Evolutionary conservation across 1,284 basidiomycete genomes (phyloP), one percentile per base, ranked within the genome.

Genomic region (Schizophyllum amplum): DNA sequence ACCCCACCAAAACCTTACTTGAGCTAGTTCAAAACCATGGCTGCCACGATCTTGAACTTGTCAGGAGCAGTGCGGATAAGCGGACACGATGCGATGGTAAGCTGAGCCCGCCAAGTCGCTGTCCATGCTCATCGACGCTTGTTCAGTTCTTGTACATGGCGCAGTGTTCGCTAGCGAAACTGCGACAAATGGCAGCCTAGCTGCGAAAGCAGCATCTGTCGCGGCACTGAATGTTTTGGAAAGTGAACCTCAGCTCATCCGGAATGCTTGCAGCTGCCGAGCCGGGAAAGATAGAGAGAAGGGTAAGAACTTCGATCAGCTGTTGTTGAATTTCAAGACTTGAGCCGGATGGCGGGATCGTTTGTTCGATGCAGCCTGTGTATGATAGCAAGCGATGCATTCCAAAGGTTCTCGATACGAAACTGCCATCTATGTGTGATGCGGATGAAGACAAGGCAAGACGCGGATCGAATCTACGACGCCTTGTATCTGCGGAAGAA

Each of bases 1-100:
- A 90, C 68, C 87, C 89, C 1, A 88, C 83, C 27, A 84, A 84
- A 64, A 74, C 79, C 54, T 73, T 91, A n/a, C 83, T 84, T 58
- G 87, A 90, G 64, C 65, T 84, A 24, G 73, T 89, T 51, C 84
- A 88, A 63, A 77, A 78, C n/a, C 75, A 82, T 59, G 82, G 83
- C 46, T 90, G 89, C 65, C 81, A 82, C 53, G 69, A 77, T 59
- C 83, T 87, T 59, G 72, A 78, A 57, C 74, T 88, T 33, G 66
- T 73, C 47, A 86, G 81, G 55, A 74, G 76, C 60, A 75, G 73
- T 53, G 57, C 63, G 55, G 63, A 63, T 57, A 67, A 69, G 57
- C 65, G 68, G 54, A 72, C 73, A 59, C 68, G 66, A 49, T 83
- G 80, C 64, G 68, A 80, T 60, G 77, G 85, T 84, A 62, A 60